Evolutionary conservation across 257 asterid genomes (phyloP).

Genomic region (Solanum lycopersicoides): DNA sequence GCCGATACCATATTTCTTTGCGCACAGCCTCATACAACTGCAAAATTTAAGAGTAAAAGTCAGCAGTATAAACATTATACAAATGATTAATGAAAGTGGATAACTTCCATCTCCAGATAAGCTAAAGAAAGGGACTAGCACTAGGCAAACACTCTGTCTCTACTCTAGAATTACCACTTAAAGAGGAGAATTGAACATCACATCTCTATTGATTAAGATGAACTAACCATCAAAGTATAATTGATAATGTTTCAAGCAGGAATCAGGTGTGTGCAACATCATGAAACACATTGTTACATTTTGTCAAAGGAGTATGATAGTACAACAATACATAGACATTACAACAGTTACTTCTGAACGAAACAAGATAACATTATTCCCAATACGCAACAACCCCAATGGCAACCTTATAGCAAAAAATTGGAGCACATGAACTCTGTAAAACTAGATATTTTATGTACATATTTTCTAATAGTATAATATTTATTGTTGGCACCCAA

Average conservation of each 20-base stretch:
- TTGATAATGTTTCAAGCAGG: not conserved
- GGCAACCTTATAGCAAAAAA: not conserved
- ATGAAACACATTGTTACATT: not conserved
- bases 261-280: not conserved
- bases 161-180: not conserved
- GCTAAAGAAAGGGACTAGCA: not conserved
- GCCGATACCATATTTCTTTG: slow-evolving; percentile 83
- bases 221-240: not conserved
- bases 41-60: not conserved
- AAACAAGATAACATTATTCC: not conserved
- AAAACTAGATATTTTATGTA: not conserved
- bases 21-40: slow-evolving; percentile 78
- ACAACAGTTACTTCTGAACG: not conserved
- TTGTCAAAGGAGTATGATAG: not conserved
- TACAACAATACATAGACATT: not conserved
- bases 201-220: not conserved
- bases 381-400: not conserved
- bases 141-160: not conserved
- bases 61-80: not conserved
- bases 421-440: not conserved
- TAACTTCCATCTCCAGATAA: not conserved
- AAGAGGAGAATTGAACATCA: not conserved
- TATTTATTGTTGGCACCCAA: not conserved
- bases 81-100: not conserved
- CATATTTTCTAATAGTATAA: not conserved